Base-by-base conservation (phyloP, 345 rosid genomes). In the Firmiana major region DNA sequence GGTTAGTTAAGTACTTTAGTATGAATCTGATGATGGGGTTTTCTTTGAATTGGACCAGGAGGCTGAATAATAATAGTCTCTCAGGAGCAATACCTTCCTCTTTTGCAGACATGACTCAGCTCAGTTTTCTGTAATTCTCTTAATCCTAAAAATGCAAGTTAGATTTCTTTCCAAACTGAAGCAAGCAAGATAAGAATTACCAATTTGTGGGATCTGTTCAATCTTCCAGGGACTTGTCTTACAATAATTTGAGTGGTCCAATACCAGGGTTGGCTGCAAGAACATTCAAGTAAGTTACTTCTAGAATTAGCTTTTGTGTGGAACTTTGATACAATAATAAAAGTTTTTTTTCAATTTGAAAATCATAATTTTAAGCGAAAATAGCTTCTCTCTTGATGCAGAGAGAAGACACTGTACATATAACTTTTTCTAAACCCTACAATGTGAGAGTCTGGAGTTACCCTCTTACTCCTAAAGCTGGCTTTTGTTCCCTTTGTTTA, bases 41-140 rank as follows among this genome's bases (percentile, higher is more conserved):
- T 75, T 43, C 16, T 36, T 71, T 63, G 75, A 65, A 68, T 74
- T 74, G 67, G 71, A 85, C 51, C 90, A 93, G 98, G 91, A 88
- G 93, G 86, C 77, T 96, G 79, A 91, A 90, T 80, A 87, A 87
- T 63, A 96, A 96, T 85, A 91, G 92, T 64, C 83, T 96, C 51
- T 54, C 86, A 43, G 98, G 94, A 81, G 80, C 83, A 67, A 88
- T 92, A 75, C 98, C 99, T 81, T 63, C 86, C 26, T 83, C 94
- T 75, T 83, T 96, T 82, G 88, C 88, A 16, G 89, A 87, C 86
- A 89, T 91, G 92, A 81, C 92, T 68, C 93, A 85, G 81, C 98
- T 96, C 71, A 75, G 89, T 77, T 92, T 96, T 73, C 81, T 93
- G 99, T 96, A 88, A 83, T 81, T 82, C 72, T 80, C 87, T 71